Conservation (phyloP, 805 yeast genomes). For the Ogataea nakhonphanomensis region DNA sequence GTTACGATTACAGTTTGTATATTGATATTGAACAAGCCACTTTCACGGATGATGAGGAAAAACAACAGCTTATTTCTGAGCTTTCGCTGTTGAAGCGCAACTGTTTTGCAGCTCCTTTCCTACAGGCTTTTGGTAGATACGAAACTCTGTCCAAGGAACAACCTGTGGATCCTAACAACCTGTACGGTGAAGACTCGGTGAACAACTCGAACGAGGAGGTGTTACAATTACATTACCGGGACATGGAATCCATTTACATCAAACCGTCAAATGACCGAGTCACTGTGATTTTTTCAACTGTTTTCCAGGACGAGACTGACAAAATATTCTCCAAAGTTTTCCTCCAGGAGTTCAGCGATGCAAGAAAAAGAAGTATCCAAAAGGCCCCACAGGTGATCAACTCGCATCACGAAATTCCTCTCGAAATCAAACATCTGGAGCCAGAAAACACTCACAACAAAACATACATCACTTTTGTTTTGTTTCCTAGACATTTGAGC, state of each 20-base stretch:
- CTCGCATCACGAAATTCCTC: conserved; percentile 87
- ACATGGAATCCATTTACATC: conserved; percentile 86
- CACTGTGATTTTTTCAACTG: conserved; percentile 91
- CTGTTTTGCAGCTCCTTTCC: conserved; percentile 90
- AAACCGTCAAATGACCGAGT: conserved; percentile 94
- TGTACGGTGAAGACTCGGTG: conserved; percentile 39
- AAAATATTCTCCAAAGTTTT: conserved; percentile 86
- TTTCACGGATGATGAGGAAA: conserved; percentile 42
- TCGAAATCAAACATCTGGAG: conserved; percentile 60
- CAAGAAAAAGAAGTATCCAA: conserved; percentile 91
- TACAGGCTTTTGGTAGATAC: conserved; percentile 77
- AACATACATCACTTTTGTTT: conserved; percentile 60
- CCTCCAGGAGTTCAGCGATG: conserved; percentile 91
- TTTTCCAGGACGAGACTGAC: conserved; percentile 96
- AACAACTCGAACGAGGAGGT: conserved; percentile 50
- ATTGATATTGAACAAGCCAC: conserved; percentile 45
- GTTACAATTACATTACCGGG: conserved; percentile 78
- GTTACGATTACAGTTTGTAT: conserved; percentile 76
- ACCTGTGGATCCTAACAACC: conserved; percentile 38
- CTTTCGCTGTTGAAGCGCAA: conserved; percentile 78
- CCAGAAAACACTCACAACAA: conserved; percentile 34
- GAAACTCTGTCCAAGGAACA: conserved; percentile 53
- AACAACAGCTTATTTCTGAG: conserved; percentile 52
- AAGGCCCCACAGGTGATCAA: conserved; percentile 97
- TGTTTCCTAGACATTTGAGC: conserved; percentile 76